Evolutionary conservation across 192 early-diverging fungal species (phyloP), one percentile per base, ranked within the genome.

Genomic region (Powellomyces hirtus): DNA sequence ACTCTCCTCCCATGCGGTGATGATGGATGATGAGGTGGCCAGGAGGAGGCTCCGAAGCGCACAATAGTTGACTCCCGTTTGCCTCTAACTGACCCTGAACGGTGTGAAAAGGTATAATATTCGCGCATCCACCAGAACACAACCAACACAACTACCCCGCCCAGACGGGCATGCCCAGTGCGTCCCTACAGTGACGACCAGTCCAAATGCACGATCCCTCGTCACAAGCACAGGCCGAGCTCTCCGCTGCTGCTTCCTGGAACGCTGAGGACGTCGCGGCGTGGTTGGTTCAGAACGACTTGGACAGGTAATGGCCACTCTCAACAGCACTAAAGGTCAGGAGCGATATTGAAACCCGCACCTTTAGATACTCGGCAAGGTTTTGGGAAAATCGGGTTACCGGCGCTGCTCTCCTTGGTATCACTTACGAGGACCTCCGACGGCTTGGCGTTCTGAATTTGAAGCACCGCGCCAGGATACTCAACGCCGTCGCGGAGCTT

Each of bases 361-460:
- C 24, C 10, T 52, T 24, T 24, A 30, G 53, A 31, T 56, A 27
- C 16, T 49, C 5, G 5, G n/a, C 46, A 3, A 49, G 46, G 2
- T 64, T 64, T 30, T 27, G 6, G 2, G 62, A 64, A 20, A 46
- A 2, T 14, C 46, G 34, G 20, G 46, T 64, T 20, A 64, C 42
- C 7, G 62, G 62, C n/a, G 16, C n/a, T 24, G 6, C 33, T 0
- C 62, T 64, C 0, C 35, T 64, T 27, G 31, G 18, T 13, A 44
- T 64, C 22, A 49, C 62, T 6, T 51, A 46, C 45, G 62, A 64
- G 20, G 42, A 34, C 26, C 45, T 64, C 24, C 26, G 62, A 30
- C n/a, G 13, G 4, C 18, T 51, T 16, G 62, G 62, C 1, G 33
- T 64, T 4, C 24, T 36, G 22, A 50, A 64, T 6, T 20, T 50